Evolutionary conservation across 2,329 filamentous ascomycete species (phyloP), one percentile per base, ranked within the genome.

Genomic region (Phialophora tarda): DNA sequence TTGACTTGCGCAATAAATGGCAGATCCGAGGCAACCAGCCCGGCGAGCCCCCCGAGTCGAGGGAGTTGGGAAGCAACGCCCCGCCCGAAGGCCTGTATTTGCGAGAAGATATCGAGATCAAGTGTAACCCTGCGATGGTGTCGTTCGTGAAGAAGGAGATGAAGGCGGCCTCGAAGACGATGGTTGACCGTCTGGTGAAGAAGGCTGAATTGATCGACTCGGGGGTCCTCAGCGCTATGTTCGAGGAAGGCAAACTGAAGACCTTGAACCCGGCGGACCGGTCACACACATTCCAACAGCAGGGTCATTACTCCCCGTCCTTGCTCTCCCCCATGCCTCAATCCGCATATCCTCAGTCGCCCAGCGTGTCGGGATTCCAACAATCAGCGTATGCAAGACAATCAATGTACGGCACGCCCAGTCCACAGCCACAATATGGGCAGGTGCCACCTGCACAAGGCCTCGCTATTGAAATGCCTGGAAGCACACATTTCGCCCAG

Each of bases 121-220:
- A 85, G 65, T 96, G 91, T 80, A 94, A 93, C 73, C 81, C 92
- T 63, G 81, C 95, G 68, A 86, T 95, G 81, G 84, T 88, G 0
- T 79, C 81, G 3, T 96, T 96, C 74, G 90, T 96, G 67, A 93
- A 91, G 82, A 91, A 88, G 78, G 95, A 91, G 12, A 83, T 96
- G 56, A 91, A 91, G 73, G 91, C 90, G 73, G 86, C 91, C 0
- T 92, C 96, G 72, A 84, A 82, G 11, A 82, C 84, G 4, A 84
- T 96, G 8, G 89, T 94, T 3, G 87, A 89, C 1, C 80, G 83
- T 17, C 77, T 91, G 10, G 78, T 85, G 28, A 80, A 81, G 66
- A 86, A 85, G 68, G 82, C 84, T 0, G 79, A 83, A 66, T 62
- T 80, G 17, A 74, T 79, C 48, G 76, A 78, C 50, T 59, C 70